Percentiles rank a stretch among this genome's conserved stretches.
Conservation (phyloP, 257 asterid genomes). For the Solanum microdontum region DNA sequence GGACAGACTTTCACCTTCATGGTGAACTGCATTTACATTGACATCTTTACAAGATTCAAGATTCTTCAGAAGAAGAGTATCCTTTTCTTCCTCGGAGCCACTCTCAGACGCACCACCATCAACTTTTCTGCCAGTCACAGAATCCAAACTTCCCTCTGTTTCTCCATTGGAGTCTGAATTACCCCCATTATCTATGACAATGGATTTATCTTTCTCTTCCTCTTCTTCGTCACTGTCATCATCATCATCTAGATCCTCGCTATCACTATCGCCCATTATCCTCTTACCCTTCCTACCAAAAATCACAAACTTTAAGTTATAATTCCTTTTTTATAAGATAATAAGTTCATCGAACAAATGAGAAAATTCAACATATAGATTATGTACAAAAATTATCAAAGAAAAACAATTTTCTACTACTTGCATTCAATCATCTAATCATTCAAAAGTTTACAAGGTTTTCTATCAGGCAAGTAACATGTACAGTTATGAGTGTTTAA, state of each 20-base stretch:
- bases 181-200: constrained; percentile 34
- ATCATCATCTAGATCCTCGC: constrained; percentile 44
- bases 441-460: background rate
- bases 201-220: constrained; percentile 49
- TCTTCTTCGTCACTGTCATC: constrained; percentile 27
- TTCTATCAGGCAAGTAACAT: background rate
- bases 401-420: background rate
- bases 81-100: constrained; percentile 52
- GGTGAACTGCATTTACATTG: background rate
- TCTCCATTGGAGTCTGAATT: constrained; percentile 60
- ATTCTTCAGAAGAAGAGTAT: constrained; percentile 11
- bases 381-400: background rate
- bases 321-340: background rate
- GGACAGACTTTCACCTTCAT: background rate
- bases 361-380: background rate
- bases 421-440: background rate
- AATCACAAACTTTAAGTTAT: background rate
- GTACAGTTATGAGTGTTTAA: background rate
- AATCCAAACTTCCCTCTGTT: constrained; percentile 39
- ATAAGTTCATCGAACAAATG: background rate
- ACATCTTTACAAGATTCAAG: constrained; percentile 8
- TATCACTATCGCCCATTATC: constrained; percentile 53
- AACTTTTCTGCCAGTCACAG: constrained; percentile 28
- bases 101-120: constrained; percentile 29
- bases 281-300: constrained; percentile 71